Evolutionary conservation across 192 early-diverging fungal genomes (phyloP).

Genomic region (Paraglomus brasilianum): DNA sequence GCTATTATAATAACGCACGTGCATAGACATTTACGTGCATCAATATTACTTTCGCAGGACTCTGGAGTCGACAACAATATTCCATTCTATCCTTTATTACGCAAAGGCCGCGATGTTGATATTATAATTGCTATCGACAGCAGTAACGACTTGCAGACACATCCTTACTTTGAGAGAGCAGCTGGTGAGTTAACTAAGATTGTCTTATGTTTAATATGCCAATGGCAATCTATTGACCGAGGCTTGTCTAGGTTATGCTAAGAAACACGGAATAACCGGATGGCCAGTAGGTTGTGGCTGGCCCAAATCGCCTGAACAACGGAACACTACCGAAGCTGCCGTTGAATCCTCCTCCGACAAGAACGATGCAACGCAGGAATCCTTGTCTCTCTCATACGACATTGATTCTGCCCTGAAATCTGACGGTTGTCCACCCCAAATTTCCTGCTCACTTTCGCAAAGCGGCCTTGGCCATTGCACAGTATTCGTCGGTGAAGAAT

Average conservation of each 20-base stretch:
- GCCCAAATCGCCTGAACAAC: background rate
- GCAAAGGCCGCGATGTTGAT: slow-evolving; percentile 66
- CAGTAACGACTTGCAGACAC: slow-evolving; percentile 67
- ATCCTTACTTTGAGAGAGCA: slow-evolving; percentile 59
- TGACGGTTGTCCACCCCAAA: background rate
- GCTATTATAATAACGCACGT: slow-evolving; percentile 33
- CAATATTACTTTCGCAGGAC: slow-evolving; percentile 54
- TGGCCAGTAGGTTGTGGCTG: background rate
- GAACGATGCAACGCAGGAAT: slow-evolving; percentile 43
- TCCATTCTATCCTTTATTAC: slow-evolving; percentile 70
- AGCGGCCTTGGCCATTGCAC: background rate
- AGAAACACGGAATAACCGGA: background rate
- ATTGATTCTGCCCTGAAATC: background rate
- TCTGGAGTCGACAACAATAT: slow-evolving; percentile 81
- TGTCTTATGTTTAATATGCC: background rate
- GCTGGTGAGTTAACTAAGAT: slow-evolving; percentile 27
- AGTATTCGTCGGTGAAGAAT: background rate
- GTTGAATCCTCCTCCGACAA: slow-evolving; percentile 13
- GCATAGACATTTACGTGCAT: background rate
- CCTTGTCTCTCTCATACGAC: slow-evolving; percentile 37
- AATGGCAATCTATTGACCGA: background rate
- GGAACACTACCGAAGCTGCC: background rate
- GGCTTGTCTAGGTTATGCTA: background rate
- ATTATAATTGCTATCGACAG: slow-evolving; percentile 72
- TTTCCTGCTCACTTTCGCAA: background rate